Evolutionary conservation across 306 rosid species (phyloP).

Genomic region (Urtica urens): DNA sequence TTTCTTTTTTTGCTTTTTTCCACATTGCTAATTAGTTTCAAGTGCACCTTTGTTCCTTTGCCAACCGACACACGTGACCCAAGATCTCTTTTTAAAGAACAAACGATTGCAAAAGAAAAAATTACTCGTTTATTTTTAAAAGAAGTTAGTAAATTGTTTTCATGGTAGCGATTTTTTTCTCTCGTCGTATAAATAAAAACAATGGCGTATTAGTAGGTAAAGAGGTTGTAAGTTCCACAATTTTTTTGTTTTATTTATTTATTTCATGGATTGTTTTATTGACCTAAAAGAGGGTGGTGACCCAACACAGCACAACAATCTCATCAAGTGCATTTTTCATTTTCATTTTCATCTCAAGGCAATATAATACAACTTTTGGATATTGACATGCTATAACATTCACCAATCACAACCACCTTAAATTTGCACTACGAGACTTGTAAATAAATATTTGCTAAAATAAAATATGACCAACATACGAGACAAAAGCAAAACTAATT

Average conservation of each 20-base stretch:
- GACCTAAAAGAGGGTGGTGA: constrained; percentile 4
- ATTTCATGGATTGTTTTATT: constrained; percentile 3
- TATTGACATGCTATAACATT: neutral
- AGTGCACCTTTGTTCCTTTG: neutral
- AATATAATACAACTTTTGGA: neutral
- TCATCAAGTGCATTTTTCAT: neutral
- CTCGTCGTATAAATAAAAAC: neutral
- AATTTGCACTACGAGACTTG: neutral
- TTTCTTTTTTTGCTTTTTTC: neutral
- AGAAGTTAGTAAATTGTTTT: neutral
- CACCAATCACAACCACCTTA: neutral
- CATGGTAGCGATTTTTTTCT: neutral
- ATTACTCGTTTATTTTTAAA: neutral
- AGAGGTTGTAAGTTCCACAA: constrained; percentile 12
- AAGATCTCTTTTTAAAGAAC: too few species aligned
- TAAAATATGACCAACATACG: too few species aligned
- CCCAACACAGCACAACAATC: constrained; percentile 3
- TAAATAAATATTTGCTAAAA: too few species aligned
- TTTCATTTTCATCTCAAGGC: neutral
- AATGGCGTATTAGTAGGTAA: too few species aligned
- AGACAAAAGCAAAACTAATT: too few species aligned
- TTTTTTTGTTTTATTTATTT: neutral
- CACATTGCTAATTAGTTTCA: neutral
- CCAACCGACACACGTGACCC: constrained; percentile 6
- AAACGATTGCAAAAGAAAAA: too few species aligned